Conservation (phyloP, 352 stramenopile genomes). For the Globisporangium abappressorium region DNA sequence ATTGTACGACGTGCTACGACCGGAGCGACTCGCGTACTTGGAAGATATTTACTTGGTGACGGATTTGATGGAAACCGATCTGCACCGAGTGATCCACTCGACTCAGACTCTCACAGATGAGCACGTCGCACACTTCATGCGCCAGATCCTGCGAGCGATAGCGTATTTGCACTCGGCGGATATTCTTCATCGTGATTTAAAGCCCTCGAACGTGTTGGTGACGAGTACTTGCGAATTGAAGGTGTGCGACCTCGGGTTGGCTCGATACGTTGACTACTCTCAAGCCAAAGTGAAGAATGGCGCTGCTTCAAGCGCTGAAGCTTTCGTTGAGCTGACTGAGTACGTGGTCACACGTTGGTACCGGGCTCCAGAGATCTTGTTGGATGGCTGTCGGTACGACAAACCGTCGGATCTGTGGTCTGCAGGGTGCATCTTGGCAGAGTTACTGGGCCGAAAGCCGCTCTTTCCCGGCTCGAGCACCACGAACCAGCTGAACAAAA, state of each 20-base stretch:
- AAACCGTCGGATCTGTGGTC: constrained; percentile 82
- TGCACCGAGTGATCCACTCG: constrained; percentile 90
- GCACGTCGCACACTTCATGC: constrained; percentile 95
- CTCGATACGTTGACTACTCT: constrained; percentile 66
- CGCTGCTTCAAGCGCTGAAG: constrained; percentile 9
- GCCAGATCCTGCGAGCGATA: constrained; percentile 95
- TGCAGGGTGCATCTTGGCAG: constrained; percentile 94
- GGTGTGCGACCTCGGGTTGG: constrained; percentile 95
- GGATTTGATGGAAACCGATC: constrained; percentile 95
- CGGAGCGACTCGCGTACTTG: constrained; percentile 91
- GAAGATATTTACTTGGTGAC: constrained; percentile 96
- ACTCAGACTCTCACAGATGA: constrained; percentile 90
- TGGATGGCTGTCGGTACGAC: constrained; percentile 82
- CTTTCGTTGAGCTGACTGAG: constrained; percentile 85
- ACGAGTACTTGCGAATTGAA: constrained; percentile 96
- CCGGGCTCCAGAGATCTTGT: constrained; percentile 92
- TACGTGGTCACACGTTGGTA: constrained; percentile 91
- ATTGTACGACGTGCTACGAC: constrained; percentile 92
- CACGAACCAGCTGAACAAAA: constrained; percentile 96
- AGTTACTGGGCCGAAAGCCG: constrained; percentile 92
- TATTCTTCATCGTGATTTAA: constrained; percentile 96
- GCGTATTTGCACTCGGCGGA: constrained; percentile 97
- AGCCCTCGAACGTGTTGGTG: constrained; percentile 95
- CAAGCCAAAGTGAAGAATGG: constrained; percentile 45
- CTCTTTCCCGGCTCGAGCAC: constrained; percentile 96